Conservation (phyloP, 1,284 basidiomycete genomes). For the Thecaphora thlaspeos region DNA sequence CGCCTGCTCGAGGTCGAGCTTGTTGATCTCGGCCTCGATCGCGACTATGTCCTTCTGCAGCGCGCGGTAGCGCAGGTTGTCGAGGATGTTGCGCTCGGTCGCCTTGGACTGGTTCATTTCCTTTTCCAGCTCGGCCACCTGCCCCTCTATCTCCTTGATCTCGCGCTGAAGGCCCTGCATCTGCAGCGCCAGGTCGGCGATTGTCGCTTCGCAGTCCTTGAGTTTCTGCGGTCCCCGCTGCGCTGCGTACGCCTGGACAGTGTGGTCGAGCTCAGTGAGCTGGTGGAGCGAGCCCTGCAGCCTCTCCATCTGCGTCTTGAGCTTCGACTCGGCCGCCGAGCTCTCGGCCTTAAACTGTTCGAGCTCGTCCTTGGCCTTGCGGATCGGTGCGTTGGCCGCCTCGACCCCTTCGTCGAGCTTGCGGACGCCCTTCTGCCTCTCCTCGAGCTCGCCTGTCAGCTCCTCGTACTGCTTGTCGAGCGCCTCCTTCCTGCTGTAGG, state of each 20-base stretch:
- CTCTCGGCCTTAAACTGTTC: slow-evolving; percentile 65
- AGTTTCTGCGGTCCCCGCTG: slow-evolving; percentile 36
- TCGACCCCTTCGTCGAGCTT: slow-evolving; percentile 66
- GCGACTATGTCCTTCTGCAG: slow-evolving; percentile 69
- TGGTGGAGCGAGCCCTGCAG: slow-evolving; percentile 40
- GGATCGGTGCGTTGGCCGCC: slow-evolving; percentile 69
- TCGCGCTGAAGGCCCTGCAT: slow-evolving; percentile 26
- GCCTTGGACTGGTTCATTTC: slow-evolving; percentile 58
- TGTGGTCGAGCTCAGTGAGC: slow-evolving; percentile 25
- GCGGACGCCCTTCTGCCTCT: slow-evolving; percentile 43
- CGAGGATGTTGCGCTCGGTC: slow-evolving; percentile 68
- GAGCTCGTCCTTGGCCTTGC: slow-evolving; percentile 67
- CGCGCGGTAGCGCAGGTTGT: slow-evolving; percentile 79
- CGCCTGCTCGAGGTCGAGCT: slow-evolving; percentile 43
- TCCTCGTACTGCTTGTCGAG: slow-evolving; percentile 54
- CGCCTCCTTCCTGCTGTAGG: slow-evolving; percentile 29
- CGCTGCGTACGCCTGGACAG: slow-evolving; percentile 27
- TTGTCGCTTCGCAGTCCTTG: slow-evolving; percentile 32
- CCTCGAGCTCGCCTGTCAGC: slow-evolving; percentile 65
- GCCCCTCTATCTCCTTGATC: slow-evolving; percentile 31
- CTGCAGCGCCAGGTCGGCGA: slow-evolving; percentile 46
- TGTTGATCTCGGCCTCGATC: slow-evolving; percentile 72
- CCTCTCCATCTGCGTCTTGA: slow-evolving; percentile 58
- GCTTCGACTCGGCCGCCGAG: slow-evolving; percentile 63
- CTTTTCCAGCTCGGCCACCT: slow-evolving; percentile 49